phyloP scores from a whole-genome alignment of 176 grass and related monocot genomes.

The Phyllostachys edulis region DNA sequence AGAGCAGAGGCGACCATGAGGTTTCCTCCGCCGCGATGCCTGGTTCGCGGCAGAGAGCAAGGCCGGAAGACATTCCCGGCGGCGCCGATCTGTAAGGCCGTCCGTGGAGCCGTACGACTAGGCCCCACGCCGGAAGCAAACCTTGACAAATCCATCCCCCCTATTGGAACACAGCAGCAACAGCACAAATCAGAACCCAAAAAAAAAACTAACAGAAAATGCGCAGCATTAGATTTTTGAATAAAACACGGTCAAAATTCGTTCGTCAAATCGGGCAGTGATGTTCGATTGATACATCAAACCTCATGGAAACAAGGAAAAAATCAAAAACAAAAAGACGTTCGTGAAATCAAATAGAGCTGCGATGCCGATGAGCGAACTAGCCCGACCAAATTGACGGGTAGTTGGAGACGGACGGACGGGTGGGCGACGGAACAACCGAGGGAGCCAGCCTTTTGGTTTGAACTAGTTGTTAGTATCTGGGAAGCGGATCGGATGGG shows the following conservation, averaged over 20 bases:
- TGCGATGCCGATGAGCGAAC: background rate
- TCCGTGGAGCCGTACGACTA: background rate
- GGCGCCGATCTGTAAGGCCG: constrained; percentile 35
- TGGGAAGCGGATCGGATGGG: background rate
- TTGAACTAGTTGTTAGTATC: background rate
- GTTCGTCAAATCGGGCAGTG: background rate
- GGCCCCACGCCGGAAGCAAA: constrained; percentile 37
- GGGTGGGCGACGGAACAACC: background rate
- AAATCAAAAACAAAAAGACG: background rate
- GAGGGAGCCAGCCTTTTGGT: background rate
- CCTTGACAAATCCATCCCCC: constrained; percentile 64
- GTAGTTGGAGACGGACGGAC: background rate
- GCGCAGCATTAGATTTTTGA: background rate
- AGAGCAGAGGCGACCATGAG: constrained; percentile 32
- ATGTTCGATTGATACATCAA: background rate
- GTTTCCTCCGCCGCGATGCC: constrained; percentile 1
- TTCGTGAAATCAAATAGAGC: background rate
- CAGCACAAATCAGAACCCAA: background rate
- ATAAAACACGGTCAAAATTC: background rate
- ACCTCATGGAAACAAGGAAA: background rate
- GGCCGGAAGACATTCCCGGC: constrained; percentile 22
- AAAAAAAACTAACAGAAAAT: background rate
- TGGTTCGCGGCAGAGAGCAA: constrained; percentile 27
- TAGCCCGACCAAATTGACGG: background rate
- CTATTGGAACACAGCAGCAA: background rate